Evolutionary conservation across 2,329 filamentous ascomycete species (phyloP), one percentile per base, ranked within the genome.

Genomic region (Botrytis porri): DNA sequence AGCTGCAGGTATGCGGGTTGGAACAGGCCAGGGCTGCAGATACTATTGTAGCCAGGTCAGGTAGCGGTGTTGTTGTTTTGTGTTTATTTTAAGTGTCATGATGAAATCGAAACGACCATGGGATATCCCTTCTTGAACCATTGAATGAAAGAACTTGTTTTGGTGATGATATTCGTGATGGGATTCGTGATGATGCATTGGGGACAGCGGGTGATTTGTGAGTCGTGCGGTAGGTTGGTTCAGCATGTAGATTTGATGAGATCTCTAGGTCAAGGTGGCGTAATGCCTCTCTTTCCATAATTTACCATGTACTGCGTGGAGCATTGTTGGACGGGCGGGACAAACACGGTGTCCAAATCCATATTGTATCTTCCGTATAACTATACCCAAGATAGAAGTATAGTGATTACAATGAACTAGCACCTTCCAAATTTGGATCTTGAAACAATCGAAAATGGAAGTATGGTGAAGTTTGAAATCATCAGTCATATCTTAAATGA

Each of bases 401-500:
- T 32, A 14, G 32, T 59, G 41, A 67, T 72, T 45, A 37, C 51
- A 67, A 59, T 45, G 37, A 37, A 71, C 48, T 71, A 37, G 29
- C 54, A 54, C 54, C 63, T 69, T 72, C 70, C 70, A 41, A 39
- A 51, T 72, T 45, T 48, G 63, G 70, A 32, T 51, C 39, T 32
- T 69, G 63, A 72, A 72, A 72, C 70, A 45, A 45, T 59, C 70
- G 59, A 72, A 60, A 48, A 69, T 62, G 54, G 63, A 72, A 20
- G 22, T 32, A 35, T 54, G n/a, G 48, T 65, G 54, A 51, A 51
- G 43, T 48, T 57, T 69, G 63, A 51, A 72, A 62, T 72, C 63
- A 72, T 43, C 63, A 32, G 70, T 72, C 12, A 69, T 45, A 72
- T 61, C 25, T 32, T 72, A 69, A 45, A 61, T 69, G 70, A 60